These are phyloP conservation scores for Sodiomyces alkalinus DNA, from an alignment of 2,329 filamentous ascomycete species.

Conservation along the genomic window DNA sequence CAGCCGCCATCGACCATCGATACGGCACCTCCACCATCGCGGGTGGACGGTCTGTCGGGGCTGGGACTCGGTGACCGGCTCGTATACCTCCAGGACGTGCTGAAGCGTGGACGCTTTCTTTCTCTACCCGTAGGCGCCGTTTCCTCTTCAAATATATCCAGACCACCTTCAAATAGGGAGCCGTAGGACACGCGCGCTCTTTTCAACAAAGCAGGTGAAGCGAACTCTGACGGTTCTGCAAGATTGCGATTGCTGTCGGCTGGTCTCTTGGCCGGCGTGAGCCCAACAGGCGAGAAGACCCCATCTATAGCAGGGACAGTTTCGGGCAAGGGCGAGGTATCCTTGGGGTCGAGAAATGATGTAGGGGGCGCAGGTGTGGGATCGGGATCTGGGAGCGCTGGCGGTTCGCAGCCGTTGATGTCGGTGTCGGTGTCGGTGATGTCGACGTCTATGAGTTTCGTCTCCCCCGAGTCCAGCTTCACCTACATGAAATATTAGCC, in stretches of 20 bases:
- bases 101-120: conserved; percentile 52
- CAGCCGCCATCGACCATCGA: conserved; percentile 16
- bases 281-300: no score
- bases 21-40: no score
- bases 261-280: conserved; percentile 18
- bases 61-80: conserved; percentile 55
- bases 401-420: no score
- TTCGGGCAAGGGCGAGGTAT: no score
- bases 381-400: conserved; percentile 7
- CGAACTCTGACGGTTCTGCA: conserved; percentile 49
- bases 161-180: conserved; percentile 45
- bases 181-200: conserved; percentile 55
- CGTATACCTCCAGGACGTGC: conserved; percentile 58
- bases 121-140: conserved; percentile 42
- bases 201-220: conserved; percentile 70
- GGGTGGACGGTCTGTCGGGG: conserved; percentile 9
- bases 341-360: conserved; percentile 8
- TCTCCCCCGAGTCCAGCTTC: conserved; percentile 30
- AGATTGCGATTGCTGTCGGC: conserved; percentile 20
- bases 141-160: conserved; percentile 59
- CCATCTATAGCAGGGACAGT: no score
- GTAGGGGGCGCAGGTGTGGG: no score
- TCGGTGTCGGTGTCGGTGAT: no score
- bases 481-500: conserved; percentile 17
- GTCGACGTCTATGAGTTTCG: conserved; percentile 36